Evolutionary conservation across 495 filamentous ascomycete species (phyloP).

Genomic region (Lasiosphaeria ovina): DNA sequence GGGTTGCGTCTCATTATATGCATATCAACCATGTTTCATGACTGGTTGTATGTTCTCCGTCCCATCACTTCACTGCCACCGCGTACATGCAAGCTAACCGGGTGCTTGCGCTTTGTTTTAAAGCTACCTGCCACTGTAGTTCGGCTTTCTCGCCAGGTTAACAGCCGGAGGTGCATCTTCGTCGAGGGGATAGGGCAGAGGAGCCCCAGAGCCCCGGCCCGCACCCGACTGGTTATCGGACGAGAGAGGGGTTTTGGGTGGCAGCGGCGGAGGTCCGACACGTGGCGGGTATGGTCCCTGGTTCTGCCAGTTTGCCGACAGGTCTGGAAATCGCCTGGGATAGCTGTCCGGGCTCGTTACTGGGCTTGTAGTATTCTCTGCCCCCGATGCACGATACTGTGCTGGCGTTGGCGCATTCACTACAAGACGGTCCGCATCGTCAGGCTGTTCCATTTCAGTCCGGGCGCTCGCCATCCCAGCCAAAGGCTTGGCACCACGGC

Average conservation of each 20-base stretch:
- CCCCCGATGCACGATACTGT: constrained; percentile 48
- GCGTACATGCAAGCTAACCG: not conserved
- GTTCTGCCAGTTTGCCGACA: constrained; percentile 35
- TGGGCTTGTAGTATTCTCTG: constrained; percentile 55
- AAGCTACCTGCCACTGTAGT: constrained; percentile 58
- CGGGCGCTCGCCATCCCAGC: not conserved
- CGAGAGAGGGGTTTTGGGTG: constrained; percentile 78
- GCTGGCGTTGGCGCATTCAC: constrained; percentile 53
- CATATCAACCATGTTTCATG: not conserved
- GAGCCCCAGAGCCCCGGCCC: constrained; percentile 20
- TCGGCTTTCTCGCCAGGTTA: constrained; percentile 82
- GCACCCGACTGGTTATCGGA: constrained; percentile 34
- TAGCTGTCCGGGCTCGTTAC: constrained; percentile 59
- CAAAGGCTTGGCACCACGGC: constrained; percentile 21
- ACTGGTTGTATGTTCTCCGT: constrained; percentile 2
- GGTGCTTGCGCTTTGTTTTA: not conserved
- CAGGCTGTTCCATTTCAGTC: constrained; percentile 12
- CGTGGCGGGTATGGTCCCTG: constrained; percentile 42
- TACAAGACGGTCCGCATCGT: constrained; percentile 46
- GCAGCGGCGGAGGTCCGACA: constrained; percentile 70
- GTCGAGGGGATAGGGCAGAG: constrained; percentile 69
- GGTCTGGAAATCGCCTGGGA: constrained; percentile 46
- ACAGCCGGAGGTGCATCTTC: constrained; percentile 81
- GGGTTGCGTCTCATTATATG: not conserved
- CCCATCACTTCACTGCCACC: constrained; percentile 7